Evolutionary conservation across 805 yeast genomes (phyloP), one percentile per base, ranked within the genome.

Genomic region (Danielia oregonensis): DNA sequence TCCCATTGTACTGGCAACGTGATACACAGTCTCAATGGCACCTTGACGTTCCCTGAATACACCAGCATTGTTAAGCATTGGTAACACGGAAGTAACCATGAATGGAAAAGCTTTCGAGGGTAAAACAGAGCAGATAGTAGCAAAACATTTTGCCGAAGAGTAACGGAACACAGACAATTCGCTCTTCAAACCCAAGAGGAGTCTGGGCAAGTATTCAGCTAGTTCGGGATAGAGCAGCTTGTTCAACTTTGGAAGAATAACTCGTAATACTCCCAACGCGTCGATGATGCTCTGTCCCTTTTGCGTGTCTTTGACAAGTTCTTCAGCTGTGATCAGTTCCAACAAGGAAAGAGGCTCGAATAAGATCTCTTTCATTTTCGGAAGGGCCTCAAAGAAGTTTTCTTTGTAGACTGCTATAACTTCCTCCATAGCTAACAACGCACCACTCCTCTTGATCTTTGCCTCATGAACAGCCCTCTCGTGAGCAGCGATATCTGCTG

Each of bases 11-110:
- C 71, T 69, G 2, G 95, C 78, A 30, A 93, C 67, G 53, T 93
- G 97, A 55, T 86, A 89, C 6, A 91, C 73, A 16, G 93, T 77
- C 61, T 93, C 99, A 36, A 87, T 83, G 5, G 95, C 88, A 52
- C 99, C 98, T 63, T 91, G 97, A 42, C 98, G 76, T 41, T 80
- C 82, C 17, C 64, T 70, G 6, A 80, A 63, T 21, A 74, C 76
- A 11, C 84, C 78, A 1, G 93, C 85, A 57, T 84, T 86, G 46
- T 79, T 79, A 54, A 89, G 63, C 72, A 86, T 70, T 1, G 97
- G 96, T 26, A 94, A 62, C 2, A 91, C 71, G 6, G 74, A 66
- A 46, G 81, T 78, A n/a, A 93, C 89, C 38, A 91, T 66, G 41
- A 77, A 78, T 6, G 94, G 82, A 59, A 93, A 82, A 0, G 87